Evolutionary conservation across 352 stramenopile genomes (phyloP), one percentile per base, ranked within the genome.

Genomic region (Globisporangium canariense): DNA sequence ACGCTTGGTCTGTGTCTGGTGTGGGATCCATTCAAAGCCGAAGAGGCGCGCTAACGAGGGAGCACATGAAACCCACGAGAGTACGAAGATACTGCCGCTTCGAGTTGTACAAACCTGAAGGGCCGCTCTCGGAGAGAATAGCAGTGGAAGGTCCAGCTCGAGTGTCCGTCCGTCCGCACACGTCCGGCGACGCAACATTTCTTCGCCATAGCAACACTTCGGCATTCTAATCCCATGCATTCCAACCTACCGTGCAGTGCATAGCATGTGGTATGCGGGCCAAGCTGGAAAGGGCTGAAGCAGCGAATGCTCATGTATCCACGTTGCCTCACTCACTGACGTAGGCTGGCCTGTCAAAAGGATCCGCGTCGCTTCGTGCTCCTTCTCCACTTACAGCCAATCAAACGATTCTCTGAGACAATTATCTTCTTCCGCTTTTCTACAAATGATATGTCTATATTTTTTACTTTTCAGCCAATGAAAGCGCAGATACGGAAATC

Each of bases 361-460:
- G n/a, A 18, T 43, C 10, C 30, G 52, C 32, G 52, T 58, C 52
- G 52, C n/a, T 58, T 58, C 52, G 16, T 16, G 52, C 32, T 58
- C 30, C 18, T 22, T 45, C 16, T 58, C 52, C 1, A 58, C 45
- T 58, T 58, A 58, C 52, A 32, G 52, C 52, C 52, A 58, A 58
- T 58, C 32, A 58, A 58, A 45, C 3, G 30, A 10, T 28, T 11
- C 9, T 58, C 5, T 58, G 30, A 8, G 32, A 58, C 30, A 58
- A 45, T 30, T 40, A 56, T 8, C 7, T 6, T 10, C 28, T 13
- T 10, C 11, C 18, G 40, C 16, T 9, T 10, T 28, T 28, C 25
- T 28, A 28, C 25, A 28, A 28, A 28, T 28, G 25, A 28, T 28
- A 28, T 28, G 25, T 28, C 25, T 28, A 28, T 1, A 28, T 28